Conservation (phyloP, 345 rosid species). For the Brassica cretica region DNA sequence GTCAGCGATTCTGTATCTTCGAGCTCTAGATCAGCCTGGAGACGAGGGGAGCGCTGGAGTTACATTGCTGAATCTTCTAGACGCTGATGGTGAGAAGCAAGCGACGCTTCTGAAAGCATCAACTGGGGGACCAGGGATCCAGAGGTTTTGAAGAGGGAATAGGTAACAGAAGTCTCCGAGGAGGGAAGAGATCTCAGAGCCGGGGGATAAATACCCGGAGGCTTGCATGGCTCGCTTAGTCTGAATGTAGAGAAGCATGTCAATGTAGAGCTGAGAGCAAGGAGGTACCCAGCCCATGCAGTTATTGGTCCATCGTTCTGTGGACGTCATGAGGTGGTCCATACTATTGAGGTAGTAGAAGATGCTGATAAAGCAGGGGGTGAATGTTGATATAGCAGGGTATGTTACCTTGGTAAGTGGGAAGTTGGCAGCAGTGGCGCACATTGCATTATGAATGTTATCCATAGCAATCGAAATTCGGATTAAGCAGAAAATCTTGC, state of each 20-base stretch:
- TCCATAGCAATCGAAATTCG: not conserved
- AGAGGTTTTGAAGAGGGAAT: not conserved
- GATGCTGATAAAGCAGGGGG: not conserved
- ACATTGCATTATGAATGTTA: not conserved
- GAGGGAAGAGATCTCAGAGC: not conserved
- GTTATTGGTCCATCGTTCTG: not conserved
- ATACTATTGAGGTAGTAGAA: not conserved
- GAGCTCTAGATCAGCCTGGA: not conserved
- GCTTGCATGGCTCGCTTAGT: not conserved
- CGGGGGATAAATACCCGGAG: not conserved
- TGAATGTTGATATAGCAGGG: not conserved
- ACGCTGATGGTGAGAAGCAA: not conserved
- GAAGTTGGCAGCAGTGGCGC: not conserved
- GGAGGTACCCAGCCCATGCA: not conserved
- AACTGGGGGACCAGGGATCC: not conserved
- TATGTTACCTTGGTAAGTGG: not conserved
- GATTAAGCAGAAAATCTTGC: not conserved
- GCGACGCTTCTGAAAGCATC: not conserved
- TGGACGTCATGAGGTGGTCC: not conserved
- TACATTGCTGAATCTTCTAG: not conserved
- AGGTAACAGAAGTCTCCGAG: not conserved
- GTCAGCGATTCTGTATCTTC: not conserved
- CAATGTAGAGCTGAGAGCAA: not conserved
- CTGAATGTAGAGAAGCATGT: not conserved
- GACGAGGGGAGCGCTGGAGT: not conserved